Base-by-base conservation (phyloP, 1,284 basidiomycete genomes). In the Coniferiporia weirii region DNA sequence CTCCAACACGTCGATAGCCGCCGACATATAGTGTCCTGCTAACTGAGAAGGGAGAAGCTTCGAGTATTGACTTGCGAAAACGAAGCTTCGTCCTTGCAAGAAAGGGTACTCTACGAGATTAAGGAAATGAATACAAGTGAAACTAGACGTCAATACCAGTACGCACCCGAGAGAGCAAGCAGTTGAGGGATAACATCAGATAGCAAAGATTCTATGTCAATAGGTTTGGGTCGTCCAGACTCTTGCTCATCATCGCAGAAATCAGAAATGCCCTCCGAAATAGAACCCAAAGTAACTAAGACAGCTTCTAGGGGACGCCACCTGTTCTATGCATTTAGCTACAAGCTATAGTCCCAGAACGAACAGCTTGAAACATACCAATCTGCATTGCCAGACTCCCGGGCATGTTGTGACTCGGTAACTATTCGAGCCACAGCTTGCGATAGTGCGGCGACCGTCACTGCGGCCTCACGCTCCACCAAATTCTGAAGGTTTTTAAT, bases 41-140 rank as follows among this genome's bases (percentile, higher is more conserved):
- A 94, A 76, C 56, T 85, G 78, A 1, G 78, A 66, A 0, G 93
- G 89, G 7, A 98, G 76, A 3, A 87, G 72, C 60, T 84, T 83
- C 0, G 92, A 83, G 67, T 87, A 98, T 69, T 95, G 90, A 66
- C 92, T 94, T 0, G 94, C 93, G 67, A 98, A 96, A 44, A 98
- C 92, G 63, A 98, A 97, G 1, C 87, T 91, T 58, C 96, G 82
- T 8, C 96, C 97, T 73, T 97, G 95, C 51, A 99, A 73, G 80
- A 98, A 98, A 0, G 93, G 91, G 55, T 79, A 81, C 13, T 91
- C 93, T 93, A 62, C 45, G 13, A 48, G 15, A 50, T 27, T 10
- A 46, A 32, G 17, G 43, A 10, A 52, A 19, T 53, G 5, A 48
- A 20, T 46, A 22, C 44, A 32, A 17, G 22, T 20, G 49, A 8